Percentiles rank a stretch among this genome's conserved stretches.
Conservation (phyloP, 306 rosid species). For the Arachis hypogaea region DNA sequence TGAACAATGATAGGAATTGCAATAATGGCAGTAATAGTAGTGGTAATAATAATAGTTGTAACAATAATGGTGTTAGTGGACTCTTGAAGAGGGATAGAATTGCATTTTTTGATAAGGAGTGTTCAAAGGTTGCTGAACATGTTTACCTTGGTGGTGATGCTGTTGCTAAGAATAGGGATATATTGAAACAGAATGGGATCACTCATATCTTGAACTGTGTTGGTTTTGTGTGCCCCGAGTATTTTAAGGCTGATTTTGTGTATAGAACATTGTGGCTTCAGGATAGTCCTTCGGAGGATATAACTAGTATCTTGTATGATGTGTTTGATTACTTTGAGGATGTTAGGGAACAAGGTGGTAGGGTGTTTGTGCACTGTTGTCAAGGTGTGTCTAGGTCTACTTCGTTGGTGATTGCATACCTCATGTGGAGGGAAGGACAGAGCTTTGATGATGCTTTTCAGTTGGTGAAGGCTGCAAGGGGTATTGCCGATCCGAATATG, state of each 20-base stretch:
- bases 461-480: conserved; percentile 98
- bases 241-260: conserved; percentile 81
- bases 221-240: conserved; percentile 97
- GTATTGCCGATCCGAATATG: conserved; percentile 99
- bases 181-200: conserved; percentile 83
- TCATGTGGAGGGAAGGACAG: conserved; percentile 99
- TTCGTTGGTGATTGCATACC: conserved; percentile 94
- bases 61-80: conserved; percentile 63
- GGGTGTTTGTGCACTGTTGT: conserved; percentile 98
- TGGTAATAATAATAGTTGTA: not conserved
- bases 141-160: conserved; percentile 98
- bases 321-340: conserved; percentile 99
- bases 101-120: conserved; percentile 95
- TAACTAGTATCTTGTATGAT: conserved; percentile 90
- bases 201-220: conserved; percentile 96
- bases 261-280: conserved; percentile 97
- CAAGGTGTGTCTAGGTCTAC: conserved; percentile 99
- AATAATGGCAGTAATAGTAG: not conserved
- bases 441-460: conserved; percentile 99
- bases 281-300: conserved; percentile 97
- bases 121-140: conserved; percentile 95
- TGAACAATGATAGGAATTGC: conserved; percentile 45
- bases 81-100: conserved; percentile 96
- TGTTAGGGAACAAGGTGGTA: conserved; percentile 88
- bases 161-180: conserved; percentile 92